Evolutionary conservation across 2,329 filamentous ascomycete genomes (phyloP), one percentile per base, ranked within the genome.

Genomic region (Hortaea werneckii): DNA sequence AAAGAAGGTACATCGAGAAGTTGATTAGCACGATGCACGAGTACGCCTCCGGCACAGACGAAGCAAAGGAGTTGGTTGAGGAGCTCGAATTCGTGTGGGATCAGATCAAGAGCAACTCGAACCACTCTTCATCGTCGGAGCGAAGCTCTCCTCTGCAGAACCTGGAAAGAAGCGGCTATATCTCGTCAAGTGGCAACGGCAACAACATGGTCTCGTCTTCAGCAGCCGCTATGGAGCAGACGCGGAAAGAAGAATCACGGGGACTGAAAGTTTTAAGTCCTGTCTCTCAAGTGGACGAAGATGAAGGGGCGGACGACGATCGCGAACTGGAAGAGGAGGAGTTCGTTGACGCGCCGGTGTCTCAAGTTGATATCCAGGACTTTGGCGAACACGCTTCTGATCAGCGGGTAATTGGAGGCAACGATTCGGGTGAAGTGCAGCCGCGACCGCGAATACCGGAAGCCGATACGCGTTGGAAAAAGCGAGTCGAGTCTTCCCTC

Each of bases 71-170:
- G 66, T 75, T 98, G 35, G 89, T 96, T 34, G 76, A 82, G 7
- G 92, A 98, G 66, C 78, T 98, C n/a, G 92, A 98, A 67, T 98
- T 96, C 59, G 90, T 98, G 35, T 98, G 92, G 92, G 88, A 95
- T 57, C 92, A 96, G 65, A 90, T 98, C 57, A 94, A 92, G 66
- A 84, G 83, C 56, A 95, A 65, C 41, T 59, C 56, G 12, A 20
- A 20, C 20, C 58, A 62, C 43, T 57, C 58, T 42, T 57, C 54
- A 26, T 52, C 52, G 45, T 44, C 42, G 34, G 60, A 63, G 38
- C 50, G 56, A 26, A 59, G 55, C 7, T 56, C 52, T 37, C 60
- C 60, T 27, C 34, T 60, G 42, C 52, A 56, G 49, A 50, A 54
- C 13, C 46, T 57, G 55, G 66, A 52, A 49, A 66, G 52, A 54